Evolutionary conservation across 2,329 filamentous ascomycete genomes (phyloP), one percentile per base, ranked within the genome.

Genomic region (Fusarium temperatum): DNA sequence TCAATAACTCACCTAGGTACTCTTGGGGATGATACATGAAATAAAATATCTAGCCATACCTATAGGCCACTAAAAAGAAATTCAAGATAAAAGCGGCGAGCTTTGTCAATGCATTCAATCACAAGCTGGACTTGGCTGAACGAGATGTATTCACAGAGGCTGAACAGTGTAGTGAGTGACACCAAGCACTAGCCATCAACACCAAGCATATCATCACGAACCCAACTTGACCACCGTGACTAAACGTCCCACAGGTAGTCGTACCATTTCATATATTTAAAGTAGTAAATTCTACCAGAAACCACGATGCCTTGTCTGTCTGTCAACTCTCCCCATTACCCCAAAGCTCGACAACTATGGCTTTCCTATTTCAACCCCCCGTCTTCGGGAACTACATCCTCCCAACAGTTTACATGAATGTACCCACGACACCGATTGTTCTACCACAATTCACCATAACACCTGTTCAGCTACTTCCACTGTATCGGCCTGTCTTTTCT

Each of bases 311-410:
- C 26, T 54, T 13, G 11, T 26, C 41, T n/a, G 17, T 36, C 51
- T n/a, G 17, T 36, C 51, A 41, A 55, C 51, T 8, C 32, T 15
- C 20, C 14, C 12, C 51, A n/a, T 26, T 51, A n/a, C 24, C 32
- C 35, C 24, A n/a, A 51, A n/a, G 7, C 24, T 51, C 30, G 10
- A 30, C 18, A 47, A 57, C 12, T 12, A 81, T 81, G 79, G 17
- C 76, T 1, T 79, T 72, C 32, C 72, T 76, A 48, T 75, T 79
- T 47, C 78, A 77, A 28, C 70, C 76, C 18, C 77, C 78, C 28
- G 58, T 80, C 44, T 77, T 81, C n/a, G 48, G 32, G 47, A 35
- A 48, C 13, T 53, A 53, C 26, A 36, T 60, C 12, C 45, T 71
- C 60, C 47, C 28, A 48, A 17, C 20, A 24, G 30, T 57, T 8